Evolutionary conservation across 495 filamentous ascomycete species (phyloP).

Genomic region (Lasiosphaeria hispida): DNA sequence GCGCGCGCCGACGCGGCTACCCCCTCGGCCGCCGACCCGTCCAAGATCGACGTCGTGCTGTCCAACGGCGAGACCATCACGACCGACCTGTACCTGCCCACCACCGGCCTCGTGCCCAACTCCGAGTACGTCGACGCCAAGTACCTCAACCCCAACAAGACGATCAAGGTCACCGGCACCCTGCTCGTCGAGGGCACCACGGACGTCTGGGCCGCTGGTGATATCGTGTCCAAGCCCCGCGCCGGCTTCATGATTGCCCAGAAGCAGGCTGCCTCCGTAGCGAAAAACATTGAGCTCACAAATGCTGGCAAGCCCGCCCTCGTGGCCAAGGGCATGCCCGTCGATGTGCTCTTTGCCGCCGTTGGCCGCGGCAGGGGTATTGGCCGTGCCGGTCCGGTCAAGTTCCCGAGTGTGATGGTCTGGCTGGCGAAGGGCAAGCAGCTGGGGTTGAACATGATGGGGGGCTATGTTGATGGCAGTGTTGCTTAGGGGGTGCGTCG

Average conservation of each 20-base stretch:
- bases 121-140: slow-evolving; percentile 53
- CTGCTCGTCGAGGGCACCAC: slow-evolving; percentile 45
- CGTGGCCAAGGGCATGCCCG: slow-evolving; percentile 39
- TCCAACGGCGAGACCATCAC: slow-evolving; percentile 38
- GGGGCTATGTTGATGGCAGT: slow-evolving; percentile 39
- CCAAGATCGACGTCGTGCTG: slow-evolving; percentile 40
- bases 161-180: slow-evolving; percentile 55
- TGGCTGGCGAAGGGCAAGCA: slow-evolving; percentile 44
- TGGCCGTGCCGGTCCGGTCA: slow-evolving; percentile 38
- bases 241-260: slow-evolving; percentile 47
- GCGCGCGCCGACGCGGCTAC: slow-evolving; percentile 32
- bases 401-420: slow-evolving; percentile 39
- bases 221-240: slow-evolving; percentile 47
- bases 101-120: slow-evolving; percentile 60
- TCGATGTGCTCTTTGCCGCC: slow-evolving; percentile 41
- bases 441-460: slow-evolving; percentile 32
- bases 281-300: slow-evolving; percentile 43
- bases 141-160: slow-evolving; percentile 48
- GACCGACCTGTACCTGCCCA: slow-evolving; percentile 63
- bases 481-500: slow-evolving; percentile 26
- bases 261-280: slow-evolving; percentile 46
- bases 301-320: slow-evolving; percentile 34
- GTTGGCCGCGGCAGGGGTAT: slow-evolving; percentile 41
- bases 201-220: slow-evolving; percentile 55
- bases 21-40: slow-evolving; percentile 19